phyloP scores from a whole-genome alignment of 2,329 filamentous ascomycete species.

The Aspergillus japonicus region DNA sequence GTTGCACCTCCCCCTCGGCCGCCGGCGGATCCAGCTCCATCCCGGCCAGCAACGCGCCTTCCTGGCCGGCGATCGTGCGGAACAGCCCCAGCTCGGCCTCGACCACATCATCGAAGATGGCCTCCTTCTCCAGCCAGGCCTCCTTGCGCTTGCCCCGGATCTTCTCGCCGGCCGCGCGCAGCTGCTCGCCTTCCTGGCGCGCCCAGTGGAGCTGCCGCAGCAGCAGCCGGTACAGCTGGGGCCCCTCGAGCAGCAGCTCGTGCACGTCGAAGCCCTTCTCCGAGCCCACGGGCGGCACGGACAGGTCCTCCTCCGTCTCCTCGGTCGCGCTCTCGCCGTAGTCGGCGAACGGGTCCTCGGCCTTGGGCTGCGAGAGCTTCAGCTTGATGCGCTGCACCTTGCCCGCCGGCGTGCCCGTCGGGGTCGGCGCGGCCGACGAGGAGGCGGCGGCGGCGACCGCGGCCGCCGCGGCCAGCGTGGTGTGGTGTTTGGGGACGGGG shows the following conservation, averaged over 20 bases:
- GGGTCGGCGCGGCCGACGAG: slow-evolving; percentile 28
- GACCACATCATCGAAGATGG: slow-evolving; percentile 45
- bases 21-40: not conserved
- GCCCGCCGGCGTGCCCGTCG: slow-evolving; percentile 29
- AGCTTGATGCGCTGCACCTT: slow-evolving; percentile 45
- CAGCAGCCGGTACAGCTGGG: slow-evolving; percentile 46
- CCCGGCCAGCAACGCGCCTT: slow-evolving; percentile 1
- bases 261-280: slow-evolving; percentile 46
- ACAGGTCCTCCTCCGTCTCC: slow-evolving; percentile 38
- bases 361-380: slow-evolving; percentile 38
- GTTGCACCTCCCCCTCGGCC: not conserved
- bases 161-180: slow-evolving; percentile 42
- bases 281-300: slow-evolving; percentile 37
- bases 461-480: slow-evolving; percentile 24
- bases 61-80: slow-evolving; percentile 26
- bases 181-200: slow-evolving; percentile 40
- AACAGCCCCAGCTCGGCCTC: slow-evolving; percentile 42
- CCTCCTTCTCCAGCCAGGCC: slow-evolving; percentile 45
- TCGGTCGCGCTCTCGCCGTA: slow-evolving; percentile 29
- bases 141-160: slow-evolving; percentile 39
- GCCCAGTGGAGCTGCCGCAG: slow-evolving; percentile 51
- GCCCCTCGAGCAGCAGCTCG: slow-evolving; percentile 43
- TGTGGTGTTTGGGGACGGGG: slow-evolving; percentile 42
- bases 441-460: slow-evolving; percentile 20
- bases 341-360: slow-evolving; percentile 25